These are phyloP conservation scores for Diaporthe amygdali DNA, from an alignment of 2,329 filamentous ascomycete genomes.

Conservation along the genomic window DNA sequence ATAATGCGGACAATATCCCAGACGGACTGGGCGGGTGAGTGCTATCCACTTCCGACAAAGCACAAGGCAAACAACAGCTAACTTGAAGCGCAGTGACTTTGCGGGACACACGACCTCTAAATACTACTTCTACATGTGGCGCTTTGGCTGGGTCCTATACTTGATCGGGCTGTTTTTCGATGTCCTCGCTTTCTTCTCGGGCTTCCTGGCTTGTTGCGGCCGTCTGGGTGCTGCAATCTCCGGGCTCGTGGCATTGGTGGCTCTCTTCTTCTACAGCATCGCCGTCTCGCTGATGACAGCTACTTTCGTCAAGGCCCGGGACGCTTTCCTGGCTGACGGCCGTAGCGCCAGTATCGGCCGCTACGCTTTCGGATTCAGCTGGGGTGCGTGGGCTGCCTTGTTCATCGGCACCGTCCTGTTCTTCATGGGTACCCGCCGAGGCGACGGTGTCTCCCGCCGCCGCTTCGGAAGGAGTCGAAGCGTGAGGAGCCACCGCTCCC, in stretches of 20 bases:
- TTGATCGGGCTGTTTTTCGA: slow-evolving; percentile 84
- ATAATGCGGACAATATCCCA: slow-evolving; percentile 50
- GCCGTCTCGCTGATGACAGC: slow-evolving; percentile 78
- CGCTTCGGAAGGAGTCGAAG: slow-evolving; percentile 49
- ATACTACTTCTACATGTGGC: slow-evolving; percentile 81
- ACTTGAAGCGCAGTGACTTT: slow-evolving; percentile 36
- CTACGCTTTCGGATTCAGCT: slow-evolving; percentile 79
- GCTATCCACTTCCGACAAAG: not conserved
- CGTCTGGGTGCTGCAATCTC: slow-evolving; percentile 73
- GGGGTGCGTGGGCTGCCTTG: slow-evolving; percentile 72
- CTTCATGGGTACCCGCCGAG: slow-evolving; percentile 62
- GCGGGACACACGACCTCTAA: slow-evolving; percentile 59
- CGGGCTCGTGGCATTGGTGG: slow-evolving; percentile 60
- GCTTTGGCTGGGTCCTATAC: slow-evolving; percentile 93
- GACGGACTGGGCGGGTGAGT: slow-evolving; percentile 49
- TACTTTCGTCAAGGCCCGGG: slow-evolving; percentile 71
- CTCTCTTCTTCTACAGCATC: slow-evolving; percentile 72
- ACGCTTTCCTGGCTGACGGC: slow-evolving; percentile 63
- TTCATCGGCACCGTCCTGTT: slow-evolving; percentile 72
- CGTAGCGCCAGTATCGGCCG: slow-evolving; percentile 65
- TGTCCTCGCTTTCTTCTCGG: slow-evolving; percentile 68
- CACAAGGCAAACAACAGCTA: not conserved
- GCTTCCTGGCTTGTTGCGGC: slow-evolving; percentile 73
- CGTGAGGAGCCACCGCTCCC: slow-evolving; percentile 58
- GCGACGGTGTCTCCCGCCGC: slow-evolving; percentile 29